Conservation (phyloP, 768 basidiomycete species). For the Lenzites betulinus region DNA sequence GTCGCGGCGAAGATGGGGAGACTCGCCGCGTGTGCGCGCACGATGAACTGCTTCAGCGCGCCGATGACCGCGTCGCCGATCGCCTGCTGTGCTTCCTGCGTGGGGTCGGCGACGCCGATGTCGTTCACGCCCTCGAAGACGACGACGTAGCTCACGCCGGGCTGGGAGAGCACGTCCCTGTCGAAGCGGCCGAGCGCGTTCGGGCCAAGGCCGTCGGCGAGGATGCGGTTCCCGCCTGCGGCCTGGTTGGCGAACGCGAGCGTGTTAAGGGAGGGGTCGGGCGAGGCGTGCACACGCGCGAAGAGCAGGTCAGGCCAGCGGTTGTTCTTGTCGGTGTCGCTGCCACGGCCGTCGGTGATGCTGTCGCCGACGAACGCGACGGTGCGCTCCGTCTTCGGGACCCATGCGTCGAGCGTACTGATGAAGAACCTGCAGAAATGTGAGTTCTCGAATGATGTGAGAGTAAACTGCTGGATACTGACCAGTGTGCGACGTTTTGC, state of each 20-base stretch:
- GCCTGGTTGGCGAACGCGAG: slow-evolving; percentile 53
- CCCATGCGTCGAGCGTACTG: slow-evolving; percentile 46
- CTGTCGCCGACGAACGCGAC: slow-evolving; percentile 53
- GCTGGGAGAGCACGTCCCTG: slow-evolving; percentile 50
- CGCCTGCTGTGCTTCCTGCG: slow-evolving; percentile 37
- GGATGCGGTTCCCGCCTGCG: slow-evolving; percentile 54
- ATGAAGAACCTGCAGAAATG: slow-evolving; percentile 41
- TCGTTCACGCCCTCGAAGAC: slow-evolving; percentile 59
- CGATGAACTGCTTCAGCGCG: slow-evolving; percentile 48
- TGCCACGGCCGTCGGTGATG: slow-evolving; percentile 54
- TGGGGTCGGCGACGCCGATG: slow-evolving; percentile 44
- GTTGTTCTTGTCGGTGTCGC: slow-evolving; percentile 46
- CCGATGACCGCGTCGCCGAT: slow-evolving; percentile 45
- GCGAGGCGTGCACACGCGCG: slow-evolving; percentile 38
- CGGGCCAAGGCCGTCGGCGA: slow-evolving; percentile 50
- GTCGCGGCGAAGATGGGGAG: slow-evolving; percentile 52
- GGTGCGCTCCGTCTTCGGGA: slow-evolving; percentile 31
- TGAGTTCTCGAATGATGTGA: background rate
- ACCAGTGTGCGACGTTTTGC: slow-evolving; percentile 42
- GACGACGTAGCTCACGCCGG: slow-evolving; percentile 48
- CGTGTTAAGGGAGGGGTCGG: slow-evolving; percentile 32
- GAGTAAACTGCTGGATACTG: slow-evolving; percentile 1
- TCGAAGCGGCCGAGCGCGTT: slow-evolving; percentile 50
- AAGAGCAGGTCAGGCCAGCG: slow-evolving; percentile 54
- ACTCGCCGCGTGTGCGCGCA: slow-evolving; percentile 42